Conservation (phyloP, 768 basidiomycete species). For the Gymnopilus junonius region DNA sequence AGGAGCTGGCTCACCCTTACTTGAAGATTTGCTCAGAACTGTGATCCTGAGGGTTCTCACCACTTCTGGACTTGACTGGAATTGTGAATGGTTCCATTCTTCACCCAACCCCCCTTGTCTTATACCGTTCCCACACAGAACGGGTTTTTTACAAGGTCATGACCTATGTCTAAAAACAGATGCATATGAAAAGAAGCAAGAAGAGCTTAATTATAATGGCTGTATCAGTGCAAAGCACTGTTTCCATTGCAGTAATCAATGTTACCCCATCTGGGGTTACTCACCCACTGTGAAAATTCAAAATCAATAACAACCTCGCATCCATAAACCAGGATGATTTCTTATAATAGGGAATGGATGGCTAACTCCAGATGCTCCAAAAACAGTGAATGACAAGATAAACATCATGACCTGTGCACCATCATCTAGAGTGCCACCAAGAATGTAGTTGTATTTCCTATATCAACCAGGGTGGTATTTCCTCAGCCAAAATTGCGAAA, state of each 20-base stretch:
- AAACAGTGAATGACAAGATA: conserved; percentile 66
- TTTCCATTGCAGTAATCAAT: conserved; percentile 66
- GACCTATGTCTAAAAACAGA: too few relatives aligned
- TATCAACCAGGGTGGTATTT: conserved; percentile 68
- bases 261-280: conserved; percentile 55
- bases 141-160: too few relatives aligned
- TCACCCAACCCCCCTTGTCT: too few relatives aligned
- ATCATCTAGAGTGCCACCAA: conserved; percentile 69
- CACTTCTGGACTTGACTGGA: too few relatives aligned
- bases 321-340: conserved; percentile 5
- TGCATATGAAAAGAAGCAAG: not conserved
- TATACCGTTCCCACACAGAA: too few relatives aligned
- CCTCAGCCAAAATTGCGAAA: conserved; percentile 65
- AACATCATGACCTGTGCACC: conserved; percentile 70
- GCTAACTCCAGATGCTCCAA: conserved; percentile 55
- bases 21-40: too few relatives aligned
- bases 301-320: not conserved
- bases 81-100: too few relatives aligned
- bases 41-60: too few relatives aligned
- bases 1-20: too few relatives aligned
- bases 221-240: conserved; percentile 49
- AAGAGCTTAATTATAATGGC: not conserved
- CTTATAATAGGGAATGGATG: conserved; percentile 53
- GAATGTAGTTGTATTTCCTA: conserved; percentile 66
- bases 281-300: conserved; percentile 46